Base-by-base conservation (phyloP, 2,329 filamentous ascomycete species). In the Malbranchea cinnamomea region DNA sequence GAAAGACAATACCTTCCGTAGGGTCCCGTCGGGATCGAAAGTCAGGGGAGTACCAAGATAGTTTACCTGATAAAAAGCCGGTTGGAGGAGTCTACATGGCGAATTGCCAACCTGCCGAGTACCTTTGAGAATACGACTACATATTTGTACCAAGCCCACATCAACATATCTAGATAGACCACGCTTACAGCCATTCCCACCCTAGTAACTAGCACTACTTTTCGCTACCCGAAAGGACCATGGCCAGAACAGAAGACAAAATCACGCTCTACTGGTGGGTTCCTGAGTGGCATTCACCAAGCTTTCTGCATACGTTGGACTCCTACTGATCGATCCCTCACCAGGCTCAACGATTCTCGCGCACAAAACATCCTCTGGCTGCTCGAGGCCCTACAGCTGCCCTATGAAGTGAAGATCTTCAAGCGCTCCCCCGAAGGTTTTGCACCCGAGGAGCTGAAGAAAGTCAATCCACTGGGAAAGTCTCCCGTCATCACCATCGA, bases 361-460 rank as follows among this genome's bases (percentile, higher is more conserved):
- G 73, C 80, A 8, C 81, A 91, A 53, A 74, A 81, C 38, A 78
- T 87, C 35, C 60, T 89, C 25, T 92, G 81, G 80, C 73, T 92
- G 5, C 68, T 92, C 24, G 80, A 89, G 50, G 82, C 87, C 53
- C 73, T 89, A 37, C 67, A 78, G 24, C 54, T 92, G 19, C 67
- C 76, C 16, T 93, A 92, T 56, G 71, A 85, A 37, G 58, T 94
- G 34, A 72, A 87, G 46, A 66, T 78, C 31, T 89, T 78, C 65
- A 82, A 81, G 52, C 76, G 85, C 21, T 50, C 52, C 22, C 45
- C 55, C 34, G 68, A 76, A 32, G 31, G 28, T 42, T 62, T 80
- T n/a, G 85, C 85, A 1, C 81, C 82, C 3, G 61, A 71, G 0
- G 77, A 80, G 45, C 67, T 94, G 26, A 75, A 78, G 46, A 65